phyloP scores from a whole-genome alignment of 257 asterid genomes.

The Penstemon barbatus region DNA sequence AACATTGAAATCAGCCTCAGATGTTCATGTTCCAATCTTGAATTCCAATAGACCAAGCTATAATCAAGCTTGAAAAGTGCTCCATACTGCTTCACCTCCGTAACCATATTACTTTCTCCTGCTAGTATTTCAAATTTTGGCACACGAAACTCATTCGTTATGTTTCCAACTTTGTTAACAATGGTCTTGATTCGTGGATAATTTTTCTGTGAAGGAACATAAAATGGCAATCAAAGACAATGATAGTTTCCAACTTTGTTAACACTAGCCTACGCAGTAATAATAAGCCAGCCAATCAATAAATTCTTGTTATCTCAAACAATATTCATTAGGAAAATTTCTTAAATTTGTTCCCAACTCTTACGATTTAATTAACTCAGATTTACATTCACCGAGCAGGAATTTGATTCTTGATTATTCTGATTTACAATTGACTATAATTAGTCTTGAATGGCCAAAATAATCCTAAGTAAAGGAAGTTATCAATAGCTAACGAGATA shows the following conservation, averaged over 20 bases:
- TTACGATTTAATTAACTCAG: conserved; percentile 6
- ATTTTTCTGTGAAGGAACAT: conserved; percentile 61
- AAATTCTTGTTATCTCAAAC: not conserved
- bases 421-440: conserved; percentile 8
- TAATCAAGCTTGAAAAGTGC: conserved; percentile 95
- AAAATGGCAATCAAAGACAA: not conserved
- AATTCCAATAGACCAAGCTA: conserved; percentile 93
- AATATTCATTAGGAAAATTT: not conserved
- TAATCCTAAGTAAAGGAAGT: conserved; percentile 15
- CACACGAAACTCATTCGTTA: conserved; percentile 87
- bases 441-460: conserved; percentile 8
- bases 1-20: conserved; percentile 73
- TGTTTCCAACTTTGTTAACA: conserved; percentile 87
- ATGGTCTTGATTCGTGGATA: conserved; percentile 86
- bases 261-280: too few relatives aligned
- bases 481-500: conserved; percentile 7
- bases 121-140: conserved; percentile 91
- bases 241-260: too few relatives aligned
- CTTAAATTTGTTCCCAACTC: not conserved
- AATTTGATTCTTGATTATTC: conserved; percentile 10
- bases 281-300: not conserved
- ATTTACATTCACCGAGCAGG: conserved; percentile 17
- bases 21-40: conserved; percentile 94
- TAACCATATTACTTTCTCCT: conserved; percentile 80
- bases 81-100: conserved; percentile 86